These are phyloP conservation scores for Blastobotrys aristatus DNA, from an alignment of 1,139 yeast genomes.

Conservation along the genomic window DNA sequence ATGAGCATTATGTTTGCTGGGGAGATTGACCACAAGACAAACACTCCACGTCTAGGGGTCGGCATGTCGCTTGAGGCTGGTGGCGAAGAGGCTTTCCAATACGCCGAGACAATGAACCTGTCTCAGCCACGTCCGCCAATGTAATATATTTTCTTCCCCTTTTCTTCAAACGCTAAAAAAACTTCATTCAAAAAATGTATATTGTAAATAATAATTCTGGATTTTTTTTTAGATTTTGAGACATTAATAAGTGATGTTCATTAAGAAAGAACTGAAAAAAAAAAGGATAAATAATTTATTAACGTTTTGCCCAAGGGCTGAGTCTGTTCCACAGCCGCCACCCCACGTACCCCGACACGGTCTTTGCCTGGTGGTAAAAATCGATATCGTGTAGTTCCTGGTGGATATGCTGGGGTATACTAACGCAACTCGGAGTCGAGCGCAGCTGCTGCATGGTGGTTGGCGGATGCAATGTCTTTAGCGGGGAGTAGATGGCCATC, in stretches of 20 bases:
- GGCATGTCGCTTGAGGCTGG: conserved; percentile 98
- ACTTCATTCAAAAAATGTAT: neutral
- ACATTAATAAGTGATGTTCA: too few relatives aligned
- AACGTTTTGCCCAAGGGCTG: conserved; percentile 20
- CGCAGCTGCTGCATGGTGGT: neutral
- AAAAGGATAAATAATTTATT: neutral
- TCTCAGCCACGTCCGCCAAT: conserved; percentile 33
- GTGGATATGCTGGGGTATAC: too few relatives aligned
- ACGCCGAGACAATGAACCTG: conserved; percentile 29
- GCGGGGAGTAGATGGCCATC: conserved; percentile 7
- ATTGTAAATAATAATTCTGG: neutral
- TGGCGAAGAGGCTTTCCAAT: conserved; percentile 64
- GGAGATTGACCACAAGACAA: conserved; percentile 88
- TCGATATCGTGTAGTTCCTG: conserved; percentile 8
- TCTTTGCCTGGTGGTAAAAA: conserved; percentile 24
- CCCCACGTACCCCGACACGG: conserved; percentile 27
- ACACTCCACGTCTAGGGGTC: conserved; percentile 79
- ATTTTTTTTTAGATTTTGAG: neutral
- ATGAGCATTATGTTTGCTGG: conserved; percentile 86
- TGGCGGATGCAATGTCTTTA: neutral
- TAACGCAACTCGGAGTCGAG: neutral
- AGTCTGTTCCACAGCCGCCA: conserved; percentile 23
- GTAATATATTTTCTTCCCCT: too few relatives aligned
- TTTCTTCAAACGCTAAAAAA: too few relatives aligned
- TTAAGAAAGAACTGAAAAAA: too few relatives aligned